phyloP scores from a whole-genome alignment of 2,329 filamentous ascomycete species.

The Colletotrichum sp. region DNA sequence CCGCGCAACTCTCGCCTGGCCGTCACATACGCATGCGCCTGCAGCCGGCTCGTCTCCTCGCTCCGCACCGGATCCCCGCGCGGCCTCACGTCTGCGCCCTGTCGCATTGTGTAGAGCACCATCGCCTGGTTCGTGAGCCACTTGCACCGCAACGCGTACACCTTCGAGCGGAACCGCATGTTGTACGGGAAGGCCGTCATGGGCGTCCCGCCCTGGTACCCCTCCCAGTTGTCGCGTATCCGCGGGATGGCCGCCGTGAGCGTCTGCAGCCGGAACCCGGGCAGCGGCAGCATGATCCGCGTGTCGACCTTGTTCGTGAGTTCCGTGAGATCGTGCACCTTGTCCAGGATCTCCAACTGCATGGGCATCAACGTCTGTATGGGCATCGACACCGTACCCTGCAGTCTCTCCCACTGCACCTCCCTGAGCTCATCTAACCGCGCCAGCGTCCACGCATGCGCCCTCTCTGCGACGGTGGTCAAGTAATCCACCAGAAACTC shows the following conservation, averaged over 20 bases:
- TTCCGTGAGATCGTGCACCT: not conserved
- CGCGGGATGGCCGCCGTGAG: not conserved
- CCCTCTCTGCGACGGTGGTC: not conserved
- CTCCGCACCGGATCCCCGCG: not conserved
- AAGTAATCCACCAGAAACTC: conserved; percentile 4
- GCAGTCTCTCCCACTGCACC: not conserved
- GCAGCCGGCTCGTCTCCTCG: not conserved
- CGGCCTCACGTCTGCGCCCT: not conserved
- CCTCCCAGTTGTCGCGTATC: not conserved
- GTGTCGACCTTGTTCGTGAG: conserved; percentile 6
- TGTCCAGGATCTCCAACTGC: not conserved
- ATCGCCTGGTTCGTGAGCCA: not conserved
- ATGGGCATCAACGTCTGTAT: not conserved
- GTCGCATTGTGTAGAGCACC: not conserved
- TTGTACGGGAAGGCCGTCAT: not conserved
- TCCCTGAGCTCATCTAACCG: not conserved
- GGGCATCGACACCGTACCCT: not conserved
- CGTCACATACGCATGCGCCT: not conserved
- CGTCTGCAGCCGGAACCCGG: not conserved
- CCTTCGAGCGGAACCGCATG: not conserved
- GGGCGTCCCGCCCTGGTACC: not conserved
- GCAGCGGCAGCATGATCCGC: conserved; percentile 3
- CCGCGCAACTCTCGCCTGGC: conserved; percentile 5
- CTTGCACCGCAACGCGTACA: not conserved
- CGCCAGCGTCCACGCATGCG: not conserved